Evolutionary conservation across 2,329 filamentous ascomycete species (phyloP), one percentile per base, ranked within the genome.

Genomic region (Nigrospora osmanthi): DNA sequence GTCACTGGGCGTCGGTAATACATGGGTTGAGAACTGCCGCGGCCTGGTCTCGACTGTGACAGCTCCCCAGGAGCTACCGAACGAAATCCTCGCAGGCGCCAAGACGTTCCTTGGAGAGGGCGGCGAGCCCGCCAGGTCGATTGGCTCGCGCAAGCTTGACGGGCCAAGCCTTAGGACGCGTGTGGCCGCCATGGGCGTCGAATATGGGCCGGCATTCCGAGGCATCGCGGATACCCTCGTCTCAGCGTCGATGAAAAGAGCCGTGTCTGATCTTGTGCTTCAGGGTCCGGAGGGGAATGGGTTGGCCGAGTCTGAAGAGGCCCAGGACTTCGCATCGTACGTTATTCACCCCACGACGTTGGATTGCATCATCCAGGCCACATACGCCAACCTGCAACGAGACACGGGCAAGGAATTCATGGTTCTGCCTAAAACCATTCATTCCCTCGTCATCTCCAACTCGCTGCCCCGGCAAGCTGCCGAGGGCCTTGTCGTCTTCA

Each of bases 281-380:
- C 46, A 1, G 12, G n/a, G n/a, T n/a, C n/a, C n/a, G n/a, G n/a
- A n/a, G n/a, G n/a, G n/a, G n/a, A n/a, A n/a, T n/a, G n/a, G n/a
- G n/a, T n/a, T n/a, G n/a, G n/a, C n/a, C n/a, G n/a, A n/a, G n/a
- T n/a, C n/a, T n/a, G n/a, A n/a, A n/a, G n/a, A n/a, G n/a, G n/a
- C n/a, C n/a, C n/a, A n/a, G n/a, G n/a, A n/a, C n/a, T n/a, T n/a
- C n/a, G n/a, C n/a, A n/a, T n/a, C n/a, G 19, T 73, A 79, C 49
- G 46, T 78, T 6, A 68, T 81, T 14, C 78, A 81, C 49, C 78
- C 78, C 0, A 68, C 73, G 4, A 78, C 76, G 0, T 61, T 81
- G 11, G 78, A 81, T 51, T 61, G 72, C 3, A 70, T 80, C 57
- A 69, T 81, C 17, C 78, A 81, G 44, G 67, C 68, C 0, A 61